Percentiles rank a stretch among this genome's conserved stretches.
These are phyloP conservation scores for Xylariales sp. DNA, from an alignment of 2,329 filamentous ascomycete genomes.

Conservation along the genomic window DNA sequence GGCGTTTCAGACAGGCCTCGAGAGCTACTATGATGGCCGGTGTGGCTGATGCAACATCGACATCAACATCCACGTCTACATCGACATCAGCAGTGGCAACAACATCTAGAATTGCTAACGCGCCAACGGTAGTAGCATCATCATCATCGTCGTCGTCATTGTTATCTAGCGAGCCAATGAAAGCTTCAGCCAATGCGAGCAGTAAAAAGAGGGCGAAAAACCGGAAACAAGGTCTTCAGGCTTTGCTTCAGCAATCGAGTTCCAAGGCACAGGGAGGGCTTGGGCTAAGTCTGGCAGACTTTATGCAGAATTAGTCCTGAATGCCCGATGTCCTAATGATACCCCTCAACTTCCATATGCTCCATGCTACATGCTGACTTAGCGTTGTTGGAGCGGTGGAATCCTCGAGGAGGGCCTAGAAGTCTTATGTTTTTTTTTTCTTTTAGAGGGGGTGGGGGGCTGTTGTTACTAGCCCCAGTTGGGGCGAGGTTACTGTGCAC, in stretches of 20 bases:
- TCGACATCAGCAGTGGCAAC: neutral
- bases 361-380: neutral
- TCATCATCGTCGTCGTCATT: neutral
- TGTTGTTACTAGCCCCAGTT: slow-evolving; percentile 30
- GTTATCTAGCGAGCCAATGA: slow-evolving; percentile 46
- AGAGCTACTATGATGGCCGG: slow-evolving; percentile 36
- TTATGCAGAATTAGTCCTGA: slow-evolving; percentile 57
- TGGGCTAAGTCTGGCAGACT: slow-evolving; percentile 66
- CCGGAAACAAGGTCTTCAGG: slow-evolving; percentile 74
- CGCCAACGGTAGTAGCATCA: slow-evolving; percentile 24
- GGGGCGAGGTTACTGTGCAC: slow-evolving; percentile 1
- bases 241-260: slow-evolving; percentile 66
- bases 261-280: slow-evolving; percentile 51
- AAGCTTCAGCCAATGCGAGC: slow-evolving; percentile 62
- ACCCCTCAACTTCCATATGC: neutral
- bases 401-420: slow-evolving; percentile 28
- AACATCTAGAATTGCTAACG: neutral
- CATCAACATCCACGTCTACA: neutral
- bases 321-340: neutral
- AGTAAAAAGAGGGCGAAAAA: slow-evolving; percentile 75
- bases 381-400: slow-evolving; percentile 11
- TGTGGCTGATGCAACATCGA: neutral
- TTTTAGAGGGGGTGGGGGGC: neutral
- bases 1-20: slow-evolving; percentile 43
- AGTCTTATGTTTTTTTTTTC: slow-evolving; percentile 14